These are phyloP conservation scores for Sechiopsis laciniata DNA, from an alignment of 306 rosid genomes.

Conservation along the genomic window DNA sequence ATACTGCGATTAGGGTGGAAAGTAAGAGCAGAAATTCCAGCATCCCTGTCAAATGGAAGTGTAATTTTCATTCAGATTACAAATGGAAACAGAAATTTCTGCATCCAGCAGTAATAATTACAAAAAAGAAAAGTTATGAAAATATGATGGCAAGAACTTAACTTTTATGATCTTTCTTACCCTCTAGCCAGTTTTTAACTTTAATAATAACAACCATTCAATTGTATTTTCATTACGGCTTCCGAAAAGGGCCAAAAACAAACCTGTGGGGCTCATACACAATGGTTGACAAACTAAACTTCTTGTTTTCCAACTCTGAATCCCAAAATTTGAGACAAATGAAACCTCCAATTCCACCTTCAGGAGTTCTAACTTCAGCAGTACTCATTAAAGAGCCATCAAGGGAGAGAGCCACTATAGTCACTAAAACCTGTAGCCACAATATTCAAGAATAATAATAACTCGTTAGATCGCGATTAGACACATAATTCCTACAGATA, in stretches of 20 bases:
- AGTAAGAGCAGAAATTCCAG: slow-evolving; percentile 63
- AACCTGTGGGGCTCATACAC: slow-evolving; percentile 96
- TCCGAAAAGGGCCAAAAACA: slow-evolving; percentile 17
- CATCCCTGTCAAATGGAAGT: slow-evolving; percentile 47
- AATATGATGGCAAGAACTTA: not conserved
- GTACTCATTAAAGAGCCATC: slow-evolving; percentile 92
- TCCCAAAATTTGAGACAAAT: slow-evolving; percentile 87
- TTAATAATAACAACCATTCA: not conserved
- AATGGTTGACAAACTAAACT: slow-evolving; percentile 61
- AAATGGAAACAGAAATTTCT: not conserved
- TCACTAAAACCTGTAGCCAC: slow-evolving; percentile 56
- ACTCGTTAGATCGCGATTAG: not conserved
- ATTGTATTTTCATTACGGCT: not conserved
- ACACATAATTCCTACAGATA: slow-evolving; percentile 1
- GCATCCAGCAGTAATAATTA: not conserved
- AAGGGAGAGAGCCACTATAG: slow-evolving; percentile 53
- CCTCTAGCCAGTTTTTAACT: not conserved
- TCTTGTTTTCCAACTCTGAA: slow-evolving; percentile 51
- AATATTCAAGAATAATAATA: slow-evolving; percentile 26
- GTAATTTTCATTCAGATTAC: not conserved
- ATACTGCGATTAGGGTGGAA: slow-evolving; percentile 64
- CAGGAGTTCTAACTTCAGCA: slow-evolving; percentile 71
- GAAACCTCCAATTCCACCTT: slow-evolving; percentile 78
- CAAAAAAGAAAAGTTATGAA: not conserved
- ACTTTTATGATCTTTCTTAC: not conserved